Evolutionary conservation across 1,139 yeast species (phyloP).

Genomic region (Groenewaldozyma sp.): DNA sequence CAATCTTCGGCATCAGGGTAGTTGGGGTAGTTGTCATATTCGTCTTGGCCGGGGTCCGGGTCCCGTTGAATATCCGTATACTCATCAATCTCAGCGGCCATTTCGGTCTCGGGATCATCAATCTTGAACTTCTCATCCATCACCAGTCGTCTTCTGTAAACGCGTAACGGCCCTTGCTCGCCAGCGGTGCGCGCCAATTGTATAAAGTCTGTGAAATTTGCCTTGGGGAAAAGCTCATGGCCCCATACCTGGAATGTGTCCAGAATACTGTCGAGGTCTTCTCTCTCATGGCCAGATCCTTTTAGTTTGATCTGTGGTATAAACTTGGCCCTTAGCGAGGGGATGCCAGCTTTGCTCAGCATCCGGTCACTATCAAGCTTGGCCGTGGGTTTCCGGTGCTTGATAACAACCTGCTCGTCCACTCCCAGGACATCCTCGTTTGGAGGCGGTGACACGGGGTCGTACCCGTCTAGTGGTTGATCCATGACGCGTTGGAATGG

Average conservation of each 20-base stretch:
- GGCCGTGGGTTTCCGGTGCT: conserved; percentile 20
- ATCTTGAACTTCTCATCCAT: conserved; percentile 3
- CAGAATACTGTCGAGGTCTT: conserved; percentile 42
- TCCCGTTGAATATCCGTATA: background rate
- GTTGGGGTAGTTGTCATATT: conserved; percentile 20
- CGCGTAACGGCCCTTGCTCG: conserved; percentile 20
- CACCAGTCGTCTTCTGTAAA: conserved; percentile 1
- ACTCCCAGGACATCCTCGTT: conserved; percentile 28
- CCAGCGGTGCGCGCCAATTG: conserved; percentile 28
- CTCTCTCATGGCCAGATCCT: conserved; percentile 34
- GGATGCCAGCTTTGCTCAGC: conserved; percentile 28
- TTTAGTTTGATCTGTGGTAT: conserved; percentile 24
- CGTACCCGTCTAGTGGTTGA: background rate
- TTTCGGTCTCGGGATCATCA: conserved; percentile 9
- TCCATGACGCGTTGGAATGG: no score
- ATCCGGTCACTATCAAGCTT: conserved; percentile 31
- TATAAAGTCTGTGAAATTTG: conserved; percentile 57
- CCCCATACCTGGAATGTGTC: conserved; percentile 80
- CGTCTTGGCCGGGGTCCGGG: background rate
- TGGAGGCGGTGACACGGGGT: no score
- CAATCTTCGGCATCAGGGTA: background rate
- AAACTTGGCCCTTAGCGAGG: conserved; percentile 22
- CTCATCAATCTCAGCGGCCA: conserved; percentile 12
- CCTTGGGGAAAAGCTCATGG: conserved; percentile 69
- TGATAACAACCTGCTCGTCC: conserved; percentile 28